Evolutionary conservation across 192 early-diverging fungal species (phyloP).

Genomic region (Lunasporangiospora selenospora): DNA sequence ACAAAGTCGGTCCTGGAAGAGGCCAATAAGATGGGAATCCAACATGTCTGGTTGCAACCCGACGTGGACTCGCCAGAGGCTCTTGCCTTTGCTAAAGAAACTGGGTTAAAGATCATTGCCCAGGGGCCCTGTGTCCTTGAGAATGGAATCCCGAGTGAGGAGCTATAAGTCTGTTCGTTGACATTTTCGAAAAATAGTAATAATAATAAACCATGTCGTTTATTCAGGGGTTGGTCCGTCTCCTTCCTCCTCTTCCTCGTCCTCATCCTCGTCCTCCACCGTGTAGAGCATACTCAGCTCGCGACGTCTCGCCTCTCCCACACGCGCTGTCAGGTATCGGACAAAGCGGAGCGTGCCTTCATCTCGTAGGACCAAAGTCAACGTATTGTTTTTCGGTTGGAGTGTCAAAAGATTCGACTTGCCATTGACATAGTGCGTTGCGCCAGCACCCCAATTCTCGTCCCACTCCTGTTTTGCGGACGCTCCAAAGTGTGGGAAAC

Average conservation of each 20-base stretch:
- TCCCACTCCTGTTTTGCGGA: slow-evolving; percentile 44
- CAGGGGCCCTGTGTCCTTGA: slow-evolving; percentile 76
- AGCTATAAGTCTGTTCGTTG: no score
- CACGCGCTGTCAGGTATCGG: slow-evolving; percentile 58
- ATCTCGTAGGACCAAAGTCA: slow-evolving; percentile 61
- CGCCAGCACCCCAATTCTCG: slow-evolving; percentile 58
- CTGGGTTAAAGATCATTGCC: slow-evolving; percentile 58
- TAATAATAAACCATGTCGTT: neutral
- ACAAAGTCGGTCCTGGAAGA: slow-evolving; percentile 64
- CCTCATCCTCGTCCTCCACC: slow-evolving; percentile 38
- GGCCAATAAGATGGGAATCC: slow-evolving; percentile 65
- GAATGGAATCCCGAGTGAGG: slow-evolving; percentile 36
- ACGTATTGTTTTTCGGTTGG: slow-evolving; percentile 58
- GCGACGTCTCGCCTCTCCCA: slow-evolving; percentile 31
- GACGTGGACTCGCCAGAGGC: slow-evolving; percentile 65
- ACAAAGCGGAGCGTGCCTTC: slow-evolving; percentile 64
- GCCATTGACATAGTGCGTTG: slow-evolving; percentile 63
- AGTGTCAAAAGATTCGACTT: slow-evolving; percentile 57
- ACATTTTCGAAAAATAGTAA: neutral
- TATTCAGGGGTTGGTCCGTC: no score
- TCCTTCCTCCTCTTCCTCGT: slow-evolving; percentile 36
- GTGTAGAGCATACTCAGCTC: slow-evolving; percentile 32
- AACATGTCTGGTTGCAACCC: slow-evolving; percentile 76
- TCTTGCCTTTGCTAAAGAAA: slow-evolving; percentile 47
- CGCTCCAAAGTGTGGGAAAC: slow-evolving; percentile 21